Base-by-base conservation (phyloP, 106 monocot genomes). In the Dendrobium huoshanense region DNA sequence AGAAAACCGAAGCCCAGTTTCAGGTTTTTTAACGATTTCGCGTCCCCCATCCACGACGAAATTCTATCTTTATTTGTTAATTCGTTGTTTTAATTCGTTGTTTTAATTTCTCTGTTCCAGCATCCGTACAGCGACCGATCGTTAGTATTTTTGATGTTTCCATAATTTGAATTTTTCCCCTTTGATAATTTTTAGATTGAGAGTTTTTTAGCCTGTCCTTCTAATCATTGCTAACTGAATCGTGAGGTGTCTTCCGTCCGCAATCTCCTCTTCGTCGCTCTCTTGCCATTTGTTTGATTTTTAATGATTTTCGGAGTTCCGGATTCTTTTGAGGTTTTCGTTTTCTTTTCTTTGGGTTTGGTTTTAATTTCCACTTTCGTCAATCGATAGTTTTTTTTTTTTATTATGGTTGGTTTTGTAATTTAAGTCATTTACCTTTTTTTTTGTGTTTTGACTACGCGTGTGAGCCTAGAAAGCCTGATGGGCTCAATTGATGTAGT, bases 401-500 rank as follows among this genome's bases (percentile, higher is more conserved):
- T 48, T 48, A 13, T 51, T 51, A n/a, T 11, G 25, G 9, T 25
- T 19, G 20, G 51, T 68, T 55, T 41, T 72, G n/a, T 51, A 29
- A 72, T 68, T 72, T 20, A 7, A 64, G 65, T 40, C 17, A 31
- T 33, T 80, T 73, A 33, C 55, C 13, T 10, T 76, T 81, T 76
- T 64, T 7, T 41, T 56, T 76, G 11, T 51, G 37, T 49, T 27
- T 76, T 76, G 76, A 76, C 48, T 76, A 49, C 76, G 49, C 76
- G 49, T 74, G 74, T 74, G 3, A 70, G 74, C 20, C 74, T 43
- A 74, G 74, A n/a, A 74, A 74, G 43, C 41, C 74, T 73, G 73
- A 73, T 73, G 73, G 73, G 42, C 31, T 74, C 43, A 44, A 74
- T 74, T 44, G 74, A 74, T 74, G 43, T 44, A 49, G 76, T 76